Base-by-base conservation (phyloP, 345 rosid species). In the Pistacia vera region DNA sequence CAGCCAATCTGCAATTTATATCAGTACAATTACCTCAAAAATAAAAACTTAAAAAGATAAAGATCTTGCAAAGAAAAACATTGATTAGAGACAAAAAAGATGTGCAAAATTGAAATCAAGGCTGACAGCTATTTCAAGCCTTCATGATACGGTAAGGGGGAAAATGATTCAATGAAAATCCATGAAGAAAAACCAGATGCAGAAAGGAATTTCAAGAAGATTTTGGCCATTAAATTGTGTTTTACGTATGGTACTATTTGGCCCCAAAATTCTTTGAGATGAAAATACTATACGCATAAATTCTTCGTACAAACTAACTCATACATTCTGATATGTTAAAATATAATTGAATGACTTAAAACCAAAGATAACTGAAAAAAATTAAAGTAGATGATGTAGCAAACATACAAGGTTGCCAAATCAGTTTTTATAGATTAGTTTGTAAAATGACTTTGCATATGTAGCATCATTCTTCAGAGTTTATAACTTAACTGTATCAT, bases 1-100 rank as follows among this genome's bases (percentile, higher is more conserved):
- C 98, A 93, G 17, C 99, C 98, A 72, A 93, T 88, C 99, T 95
- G 86, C 73, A 69, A 77, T 54, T 74, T 73, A 60, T 56, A 64
- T 61, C 22, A 30, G 9, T 44, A 69, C 25, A 20, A 57, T 54
- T 61, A 56, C 44, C 51, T 33, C 2, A 35, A 70, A 64, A 3
- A 36, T 38, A 35, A 11, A 28, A 70, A 22, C 51, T 35, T 38
- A 52, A 72, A 72, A 38, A 54, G 36, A 14, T 35, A 46, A 11
- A 46, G 20, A 70, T 13, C 4, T 17, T 59, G 20, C 74, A 60
- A 20, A 55, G 8, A 11, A 51, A 4, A 17, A 52, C 22, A 35
- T 64, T 10, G 2, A 51, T 6, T 52, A 74, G 36, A 74, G 11
- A 59, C 22, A n/a, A 7, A n/a, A 20, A 9, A 59, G 10, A 18